Base-by-base conservation (phyloP, 768 basidiomycete genomes). In the Amanita subjunquillea region DNA sequence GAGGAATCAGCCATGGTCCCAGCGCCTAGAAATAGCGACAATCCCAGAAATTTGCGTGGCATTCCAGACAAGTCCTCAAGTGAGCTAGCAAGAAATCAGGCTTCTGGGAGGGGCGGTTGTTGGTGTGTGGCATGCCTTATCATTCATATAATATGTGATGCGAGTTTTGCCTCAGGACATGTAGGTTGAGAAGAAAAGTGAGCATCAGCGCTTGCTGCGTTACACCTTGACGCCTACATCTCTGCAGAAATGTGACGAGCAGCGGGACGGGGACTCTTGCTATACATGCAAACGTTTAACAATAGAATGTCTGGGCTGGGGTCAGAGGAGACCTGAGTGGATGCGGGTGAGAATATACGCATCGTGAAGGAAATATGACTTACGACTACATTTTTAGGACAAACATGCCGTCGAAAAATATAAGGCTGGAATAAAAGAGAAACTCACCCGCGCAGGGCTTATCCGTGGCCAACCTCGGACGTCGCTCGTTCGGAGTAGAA, bases 221-320 rank as follows among this genome's bases (percentile, higher is more conserved):
- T 20, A 37, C 22, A 41, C 53, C 27, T 34, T 30, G 29, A 53
- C 20, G 56, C 46, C 58, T 54, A 27, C 43, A 50, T 25, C 45
- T 54, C 54, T 49, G 23, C 64, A 91, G 87, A 91, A 91, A 86
- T 91, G 88, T 66, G 88, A 91, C 65, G 88, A 91, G 61, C 82
- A 87, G 58, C 80, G 86, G 57, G 83, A 85, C 61, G 83, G 80
- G 55, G 80, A 87, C 66, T 85, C 87, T 2, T 91, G 88, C 68
- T 75, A 79, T 59, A 91, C 89, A 1, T 91, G 89, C 65, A 75
- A 79, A 54, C 85, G 89, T 48, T 73, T 91, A 36, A 83, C 82
- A 45, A 87, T 91, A 60, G 75, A 85, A 48, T 91, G 89, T 67
- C 72, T 91, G 3, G 89, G 89, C 10, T 91, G 89, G 89, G 89